A percentile compares a stretch with the other conserved stretches of the same genome.
These are phyloP conservation scores for Prunus yedoensis DNA, from an alignment of 331 rosid species.

Conservation along the genomic window DNA sequence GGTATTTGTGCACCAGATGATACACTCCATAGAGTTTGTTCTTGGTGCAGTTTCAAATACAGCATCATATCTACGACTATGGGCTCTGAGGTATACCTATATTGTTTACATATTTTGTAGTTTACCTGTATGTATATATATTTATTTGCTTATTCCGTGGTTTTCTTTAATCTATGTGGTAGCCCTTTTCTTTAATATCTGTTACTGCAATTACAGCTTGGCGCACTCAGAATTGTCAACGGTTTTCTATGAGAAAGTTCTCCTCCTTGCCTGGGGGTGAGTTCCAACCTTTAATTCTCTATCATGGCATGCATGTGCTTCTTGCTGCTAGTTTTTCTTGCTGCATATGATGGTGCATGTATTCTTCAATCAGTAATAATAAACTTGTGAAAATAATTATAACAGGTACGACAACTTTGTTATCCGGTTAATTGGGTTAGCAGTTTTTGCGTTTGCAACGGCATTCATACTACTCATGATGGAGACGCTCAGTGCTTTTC, in stretches of 20 bases:
- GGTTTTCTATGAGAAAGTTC: constrained; percentile 96
- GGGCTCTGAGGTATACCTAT: constrained; percentile 87
- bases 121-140: neutral
- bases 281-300: constrained; percentile 32
- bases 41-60: constrained; percentile 99
- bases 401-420: constrained; percentile 82
- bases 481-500: constrained; percentile 98
- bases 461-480: constrained; percentile 98
- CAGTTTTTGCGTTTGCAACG: constrained; percentile 92
- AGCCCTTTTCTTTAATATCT: constrained; percentile 23
- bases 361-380: neutral
- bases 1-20: constrained; percentile 99
- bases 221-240: constrained; percentile 99
- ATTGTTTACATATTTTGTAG: constrained; percentile 18
- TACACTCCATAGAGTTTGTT: constrained; percentile 94
- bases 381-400: neutral
- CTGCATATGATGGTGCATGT: neutral
- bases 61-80: constrained; percentile 98
- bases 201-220: constrained; percentile 62
- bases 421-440: constrained; percentile 79
- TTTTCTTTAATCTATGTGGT: constrained; percentile 20
- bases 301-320: neutral
- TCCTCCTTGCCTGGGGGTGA: constrained; percentile 99
- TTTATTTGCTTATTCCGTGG: constrained; percentile 13
- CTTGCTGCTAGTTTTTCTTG: constrained; percentile 1